These are phyloP conservation scores for Neonectria magnoliae DNA, from an alignment of 2,329 filamentous ascomycete species.

Conservation along the genomic window DNA sequence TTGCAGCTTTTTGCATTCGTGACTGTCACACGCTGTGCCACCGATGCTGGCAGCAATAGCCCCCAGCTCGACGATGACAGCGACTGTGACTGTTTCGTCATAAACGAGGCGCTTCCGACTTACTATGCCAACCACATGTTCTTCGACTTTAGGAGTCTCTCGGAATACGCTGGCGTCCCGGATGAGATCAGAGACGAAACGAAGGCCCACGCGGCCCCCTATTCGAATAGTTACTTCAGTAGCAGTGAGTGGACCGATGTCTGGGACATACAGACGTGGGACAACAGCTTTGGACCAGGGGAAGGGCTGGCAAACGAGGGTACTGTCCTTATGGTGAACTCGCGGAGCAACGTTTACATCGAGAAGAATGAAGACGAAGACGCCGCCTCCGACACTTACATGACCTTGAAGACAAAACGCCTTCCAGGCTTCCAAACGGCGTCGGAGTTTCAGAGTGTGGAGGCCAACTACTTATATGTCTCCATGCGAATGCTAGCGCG, in stretches of 20 bases:
- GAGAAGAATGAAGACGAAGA: conserved; percentile 50
- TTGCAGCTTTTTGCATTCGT: not conserved
- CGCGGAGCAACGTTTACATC: conserved; percentile 56
- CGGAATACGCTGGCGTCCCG: conserved; percentile 44
- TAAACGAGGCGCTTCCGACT: conserved; percentile 34
- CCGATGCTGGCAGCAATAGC: conserved; percentile 27
- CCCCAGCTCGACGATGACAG: conserved; percentile 28
- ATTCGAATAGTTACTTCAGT: conserved; percentile 50
- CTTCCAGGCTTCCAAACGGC: conserved; percentile 54
- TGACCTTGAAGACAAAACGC: conserved; percentile 58
- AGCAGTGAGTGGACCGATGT: conserved; percentile 45
- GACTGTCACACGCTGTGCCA: conserved; percentile 4
- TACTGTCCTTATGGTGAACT: conserved; percentile 49
- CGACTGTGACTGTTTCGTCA: conserved; percentile 45
- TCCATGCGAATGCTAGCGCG: conserved; percentile 59
- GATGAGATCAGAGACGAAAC: conserved; percentile 40
- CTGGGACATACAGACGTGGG: conserved; percentile 52
- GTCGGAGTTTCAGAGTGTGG: conserved; percentile 55
- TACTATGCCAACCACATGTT: conserved; percentile 43
- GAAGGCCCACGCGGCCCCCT: conserved; percentile 42
- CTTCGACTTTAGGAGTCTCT: conserved; percentile 44
- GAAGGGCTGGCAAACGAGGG: conserved; percentile 30
- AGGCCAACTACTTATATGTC: conserved; percentile 37
- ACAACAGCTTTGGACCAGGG: conserved; percentile 40
- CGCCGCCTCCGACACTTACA: conserved; percentile 49